A percentile compares a stretch with the other conserved stretches of the same genome.
Evolutionary conservation across 2,329 filamentous ascomycete genomes (phyloP).

Genomic region (Aspergillus oerlinghausenensis): DNA sequence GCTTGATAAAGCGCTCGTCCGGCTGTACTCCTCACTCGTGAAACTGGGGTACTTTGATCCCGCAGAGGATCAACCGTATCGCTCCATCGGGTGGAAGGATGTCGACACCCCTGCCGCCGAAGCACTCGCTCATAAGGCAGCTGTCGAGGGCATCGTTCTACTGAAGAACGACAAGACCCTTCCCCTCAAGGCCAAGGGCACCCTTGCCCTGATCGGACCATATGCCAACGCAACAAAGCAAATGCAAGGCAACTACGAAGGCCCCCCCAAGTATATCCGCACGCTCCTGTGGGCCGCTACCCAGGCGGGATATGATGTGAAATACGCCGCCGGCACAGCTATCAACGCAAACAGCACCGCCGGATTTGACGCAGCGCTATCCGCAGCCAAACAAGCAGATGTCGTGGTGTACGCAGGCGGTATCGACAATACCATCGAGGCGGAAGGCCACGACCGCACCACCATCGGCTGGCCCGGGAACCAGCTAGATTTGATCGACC

Average conservation of each 20-base stretch:
- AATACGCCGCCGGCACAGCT: constrained; percentile 32
- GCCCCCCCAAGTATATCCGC: constrained; percentile 35
- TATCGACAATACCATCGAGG: constrained; percentile 30
- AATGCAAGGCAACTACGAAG: constrained; percentile 56
- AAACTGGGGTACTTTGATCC: constrained; percentile 48
- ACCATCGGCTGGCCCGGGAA: constrained; percentile 33
- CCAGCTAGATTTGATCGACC: constrained; percentile 30
- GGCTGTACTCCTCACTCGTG: constrained; percentile 45
- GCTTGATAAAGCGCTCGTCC: constrained; percentile 40
- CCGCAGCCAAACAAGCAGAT: constrained; percentile 25
- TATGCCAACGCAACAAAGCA: constrained; percentile 53
- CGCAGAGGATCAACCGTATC: constrained; percentile 38
- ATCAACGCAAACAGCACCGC: constrained; percentile 18
- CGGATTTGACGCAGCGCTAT: constrained; percentile 22
- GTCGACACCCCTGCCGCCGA: constrained; percentile 52
- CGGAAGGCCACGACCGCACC: constrained; percentile 30
- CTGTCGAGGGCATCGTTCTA: constrained; percentile 41
- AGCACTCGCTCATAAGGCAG: constrained; percentile 49
- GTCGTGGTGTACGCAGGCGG: constrained; percentile 30
- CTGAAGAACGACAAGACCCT: constrained; percentile 48
- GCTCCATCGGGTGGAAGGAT: constrained; percentile 47
- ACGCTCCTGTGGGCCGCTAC: constrained; percentile 41
- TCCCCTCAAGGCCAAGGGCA: constrained; percentile 34
- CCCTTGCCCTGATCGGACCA: constrained; percentile 50
- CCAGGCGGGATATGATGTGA: constrained; percentile 41